A percentile compares a stretch with the other conserved stretches of the same genome.
phyloP scores from a whole-genome alignment of 306 rosid species.

The Pyrus communis region DNA sequence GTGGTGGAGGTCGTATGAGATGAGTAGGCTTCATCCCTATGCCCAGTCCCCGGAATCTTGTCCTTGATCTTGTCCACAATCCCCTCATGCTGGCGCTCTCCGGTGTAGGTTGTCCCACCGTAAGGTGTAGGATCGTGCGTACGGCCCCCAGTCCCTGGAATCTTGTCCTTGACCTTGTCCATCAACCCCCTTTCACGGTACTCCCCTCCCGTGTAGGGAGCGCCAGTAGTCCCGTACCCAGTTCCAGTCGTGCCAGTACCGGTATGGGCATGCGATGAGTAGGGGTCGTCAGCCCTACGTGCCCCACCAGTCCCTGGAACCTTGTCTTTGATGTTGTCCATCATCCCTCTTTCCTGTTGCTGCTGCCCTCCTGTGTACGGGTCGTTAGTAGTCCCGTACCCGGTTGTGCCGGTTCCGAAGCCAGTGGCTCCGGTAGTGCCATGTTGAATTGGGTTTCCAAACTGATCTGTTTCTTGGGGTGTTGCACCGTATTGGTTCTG shows the following conservation, averaged over 20 bases:
- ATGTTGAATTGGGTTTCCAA: neutral
- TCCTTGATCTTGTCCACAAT: neutral
- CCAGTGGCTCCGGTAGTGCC: neutral
- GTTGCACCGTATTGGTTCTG: neutral
- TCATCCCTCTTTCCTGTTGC: neutral
- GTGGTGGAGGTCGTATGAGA: neutral
- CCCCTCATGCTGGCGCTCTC: too few relatives aligned
- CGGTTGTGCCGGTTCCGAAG: neutral
- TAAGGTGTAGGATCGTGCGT: too few relatives aligned
- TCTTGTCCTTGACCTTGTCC: too few relatives aligned
- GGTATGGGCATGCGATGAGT: too few relatives aligned
- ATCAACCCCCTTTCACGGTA: too few relatives aligned
- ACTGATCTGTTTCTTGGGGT: neutral
- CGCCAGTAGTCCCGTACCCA: neutral
- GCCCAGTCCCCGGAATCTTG: constrained; percentile 16
- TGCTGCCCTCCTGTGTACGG: neutral
- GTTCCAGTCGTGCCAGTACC: neutral
- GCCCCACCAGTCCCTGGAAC: too few relatives aligned
- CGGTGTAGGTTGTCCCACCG: too few relatives aligned
- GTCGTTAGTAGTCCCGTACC: neutral
- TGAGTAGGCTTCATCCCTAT: neutral
- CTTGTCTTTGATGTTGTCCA: too few relatives aligned
- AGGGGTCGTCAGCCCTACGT: too few relatives aligned
- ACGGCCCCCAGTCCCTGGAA: too few relatives aligned
- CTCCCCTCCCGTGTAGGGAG: too few relatives aligned